Conservation (phyloP, 805 yeast species). For the Lipomyces chichibuensis region DNA sequence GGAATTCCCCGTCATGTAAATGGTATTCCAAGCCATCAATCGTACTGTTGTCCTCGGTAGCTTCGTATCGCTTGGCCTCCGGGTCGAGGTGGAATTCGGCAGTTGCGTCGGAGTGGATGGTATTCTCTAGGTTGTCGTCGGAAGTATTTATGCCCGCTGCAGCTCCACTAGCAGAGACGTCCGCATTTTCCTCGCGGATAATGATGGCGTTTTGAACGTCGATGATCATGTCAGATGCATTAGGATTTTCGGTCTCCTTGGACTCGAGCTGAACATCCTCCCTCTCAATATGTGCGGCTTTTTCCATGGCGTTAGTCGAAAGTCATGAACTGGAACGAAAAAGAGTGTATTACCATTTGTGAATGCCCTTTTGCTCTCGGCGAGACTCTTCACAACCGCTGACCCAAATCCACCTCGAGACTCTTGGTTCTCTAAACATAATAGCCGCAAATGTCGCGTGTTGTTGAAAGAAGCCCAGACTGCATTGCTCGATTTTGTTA, state of each 20-base stretch:
- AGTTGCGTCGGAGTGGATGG: not conserved
- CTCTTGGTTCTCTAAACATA: not conserved
- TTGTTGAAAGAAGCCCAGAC: not conserved
- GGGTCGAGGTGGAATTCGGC: conserved; percentile 1
- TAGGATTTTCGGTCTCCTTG: not conserved
- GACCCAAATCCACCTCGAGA: not conserved
- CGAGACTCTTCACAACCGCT: not conserved
- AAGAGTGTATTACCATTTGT: not conserved
- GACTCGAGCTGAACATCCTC: not conserved
- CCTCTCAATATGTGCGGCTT: not conserved
- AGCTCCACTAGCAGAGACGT: not conserved
- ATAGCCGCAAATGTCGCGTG: not conserved
- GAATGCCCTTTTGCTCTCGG: not conserved
- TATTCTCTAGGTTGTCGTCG: not conserved
- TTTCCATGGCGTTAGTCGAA: not conserved
- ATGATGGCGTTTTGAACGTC: conserved; percentile 11
- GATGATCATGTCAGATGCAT: conserved; percentile 7
- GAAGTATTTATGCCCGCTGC: not conserved
- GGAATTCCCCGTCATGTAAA: conserved; percentile 27
- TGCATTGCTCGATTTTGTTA: not conserved
- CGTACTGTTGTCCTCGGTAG: conserved; percentile 1
- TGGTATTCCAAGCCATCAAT: conserved; percentile 27
- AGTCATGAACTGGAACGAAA: not conserved
- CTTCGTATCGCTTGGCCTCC: conserved; percentile 19
- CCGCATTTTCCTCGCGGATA: not conserved